Conservation (phyloP, 352 stramenopile species). For the Pythium monospermum region DNA sequence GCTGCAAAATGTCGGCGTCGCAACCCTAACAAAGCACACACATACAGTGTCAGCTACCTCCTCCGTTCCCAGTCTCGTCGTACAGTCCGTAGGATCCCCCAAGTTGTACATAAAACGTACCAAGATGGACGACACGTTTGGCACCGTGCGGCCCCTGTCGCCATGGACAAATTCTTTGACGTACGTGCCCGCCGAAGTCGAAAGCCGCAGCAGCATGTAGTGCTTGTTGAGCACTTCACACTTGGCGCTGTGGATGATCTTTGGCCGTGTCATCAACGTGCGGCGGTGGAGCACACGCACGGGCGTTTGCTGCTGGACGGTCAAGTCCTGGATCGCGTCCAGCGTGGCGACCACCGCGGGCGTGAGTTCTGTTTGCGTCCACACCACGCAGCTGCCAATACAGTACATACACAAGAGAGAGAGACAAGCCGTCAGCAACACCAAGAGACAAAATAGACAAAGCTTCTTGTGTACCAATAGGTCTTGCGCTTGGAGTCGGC, state of each 20-base stretch:
- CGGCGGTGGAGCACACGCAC: conserved; percentile 97
- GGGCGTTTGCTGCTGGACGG: conserved; percentile 95
- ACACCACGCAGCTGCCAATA: conserved; percentile 65
- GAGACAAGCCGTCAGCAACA: background rate
- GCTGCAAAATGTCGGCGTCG: conserved; percentile 95
- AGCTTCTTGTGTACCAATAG: conserved; percentile 52
- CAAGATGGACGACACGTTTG: conserved; percentile 91
- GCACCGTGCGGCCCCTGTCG: conserved; percentile 96
- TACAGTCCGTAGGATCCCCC: background rate
- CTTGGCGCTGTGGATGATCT: conserved; percentile 85
- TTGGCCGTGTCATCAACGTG: conserved; percentile 90
- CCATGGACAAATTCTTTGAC: conserved; percentile 99
- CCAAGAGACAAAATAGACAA: background rate
- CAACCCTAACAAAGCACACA: conserved; percentile 73
- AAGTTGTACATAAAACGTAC: conserved; percentile 27
- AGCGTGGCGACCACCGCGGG: conserved; percentile 61
- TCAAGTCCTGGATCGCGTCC: conserved; percentile 75
- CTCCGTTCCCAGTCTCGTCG: background rate
- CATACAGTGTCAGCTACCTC: background rate
- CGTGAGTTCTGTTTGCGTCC: conserved; percentile 58
- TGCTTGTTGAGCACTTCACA: conserved; percentile 93
- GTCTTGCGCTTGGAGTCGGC: conserved; percentile 87
- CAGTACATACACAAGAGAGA: background rate
- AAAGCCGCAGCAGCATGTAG: conserved; percentile 95
- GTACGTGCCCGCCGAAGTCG: conserved; percentile 95